These are phyloP conservation scores for Talaromyces albobiverticillius DNA, from an alignment of 2,329 filamentous ascomycete species.

Conservation along the genomic window DNA sequence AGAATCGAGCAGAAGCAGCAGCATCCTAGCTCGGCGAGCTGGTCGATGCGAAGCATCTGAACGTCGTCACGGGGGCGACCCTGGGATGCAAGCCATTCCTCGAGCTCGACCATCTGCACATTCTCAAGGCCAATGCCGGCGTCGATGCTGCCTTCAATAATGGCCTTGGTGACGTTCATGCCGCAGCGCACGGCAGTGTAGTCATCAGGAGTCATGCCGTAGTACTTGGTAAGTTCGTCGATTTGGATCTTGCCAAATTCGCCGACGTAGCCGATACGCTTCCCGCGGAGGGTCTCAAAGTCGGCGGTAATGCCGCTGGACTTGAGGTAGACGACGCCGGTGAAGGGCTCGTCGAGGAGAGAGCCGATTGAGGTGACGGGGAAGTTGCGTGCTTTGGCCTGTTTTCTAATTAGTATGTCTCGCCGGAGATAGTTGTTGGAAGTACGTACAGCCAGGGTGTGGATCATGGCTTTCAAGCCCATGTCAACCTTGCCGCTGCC, in stretches of 20 bases:
- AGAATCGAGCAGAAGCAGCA: constrained; percentile 82
- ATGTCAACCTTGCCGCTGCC: constrained; percentile 73
- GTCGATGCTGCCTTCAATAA: constrained; percentile 69
- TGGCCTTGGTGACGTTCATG: constrained; percentile 77
- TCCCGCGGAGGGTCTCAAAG: constrained; percentile 71
- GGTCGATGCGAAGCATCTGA: constrained; percentile 77
- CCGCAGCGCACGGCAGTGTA: constrained; percentile 76
- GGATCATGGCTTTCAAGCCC: constrained; percentile 82
- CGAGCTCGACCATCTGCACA: constrained; percentile 78
- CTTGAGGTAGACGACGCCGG: constrained; percentile 74
- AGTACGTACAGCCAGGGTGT: constrained; percentile 64
- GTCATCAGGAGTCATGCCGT: constrained; percentile 69
- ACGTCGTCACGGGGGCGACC: constrained; percentile 64
- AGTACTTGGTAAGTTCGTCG: constrained; percentile 74
- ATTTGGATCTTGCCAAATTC: constrained; percentile 80
- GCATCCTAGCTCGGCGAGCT: constrained; percentile 74
- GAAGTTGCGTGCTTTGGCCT: constrained; percentile 73
- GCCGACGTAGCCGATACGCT: constrained; percentile 75
- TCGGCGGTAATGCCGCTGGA: constrained; percentile 70
- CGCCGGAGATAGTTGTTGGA: neutral
- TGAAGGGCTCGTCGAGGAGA: constrained; percentile 76
- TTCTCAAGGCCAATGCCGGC: constrained; percentile 77
- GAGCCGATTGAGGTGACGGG: constrained; percentile 71
- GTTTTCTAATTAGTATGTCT: constrained; percentile 2
- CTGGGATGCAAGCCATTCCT: constrained; percentile 68